Evolutionary conservation across 257 asterid genomes (phyloP), one percentile per base, ranked within the genome.

Genomic region (Craterostigma plantagineum): DNA sequence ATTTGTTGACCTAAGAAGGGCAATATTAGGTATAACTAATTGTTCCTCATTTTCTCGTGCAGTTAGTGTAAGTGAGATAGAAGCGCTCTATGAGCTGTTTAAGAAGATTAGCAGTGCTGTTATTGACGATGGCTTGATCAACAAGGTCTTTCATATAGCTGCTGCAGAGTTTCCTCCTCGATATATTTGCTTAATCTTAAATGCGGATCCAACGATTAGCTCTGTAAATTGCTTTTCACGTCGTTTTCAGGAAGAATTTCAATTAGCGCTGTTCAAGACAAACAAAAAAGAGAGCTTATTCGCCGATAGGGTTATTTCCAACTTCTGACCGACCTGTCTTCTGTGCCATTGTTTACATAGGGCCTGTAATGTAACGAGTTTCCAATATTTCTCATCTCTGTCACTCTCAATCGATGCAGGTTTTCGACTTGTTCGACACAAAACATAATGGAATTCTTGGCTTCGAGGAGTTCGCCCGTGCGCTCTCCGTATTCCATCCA

Each of bases 31-130:
- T 10, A 7, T n/a, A 16, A 17, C 15, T 36, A n/a, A 46, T 39
- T 41, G 37, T 52, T 60, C 15, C 56, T 12, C 47, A 23, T 52
- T 35, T 54, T 10, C 46, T 30, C 43, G 5, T 68, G 81, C 86
- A 87, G 98, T 87, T 71, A 82, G 98, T 49, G 98, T 87, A 35
- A 87, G 95, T 67, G 98, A 87, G 65, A 83, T 87, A 47, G 95
- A 87, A 74, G 98, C 95, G 34, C 86, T 87, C 51, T 87, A 87
- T 51, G 98, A 79, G 69, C 78, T 87, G 18, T 87, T 87, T 55
- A 87, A 82, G 84, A 87, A 79, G 91, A 87, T 87, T 35, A 87
- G 98, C 82, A 87, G 93, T 67, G 98, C 93, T 50, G 93, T 87
- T 62, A 82, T 76, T 61, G 98, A 87, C 64, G 98, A 87, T 53